phyloP scores from a whole-genome alignment of 2,329 filamentous ascomycete genomes.

The Passalora sequoiae region DNA sequence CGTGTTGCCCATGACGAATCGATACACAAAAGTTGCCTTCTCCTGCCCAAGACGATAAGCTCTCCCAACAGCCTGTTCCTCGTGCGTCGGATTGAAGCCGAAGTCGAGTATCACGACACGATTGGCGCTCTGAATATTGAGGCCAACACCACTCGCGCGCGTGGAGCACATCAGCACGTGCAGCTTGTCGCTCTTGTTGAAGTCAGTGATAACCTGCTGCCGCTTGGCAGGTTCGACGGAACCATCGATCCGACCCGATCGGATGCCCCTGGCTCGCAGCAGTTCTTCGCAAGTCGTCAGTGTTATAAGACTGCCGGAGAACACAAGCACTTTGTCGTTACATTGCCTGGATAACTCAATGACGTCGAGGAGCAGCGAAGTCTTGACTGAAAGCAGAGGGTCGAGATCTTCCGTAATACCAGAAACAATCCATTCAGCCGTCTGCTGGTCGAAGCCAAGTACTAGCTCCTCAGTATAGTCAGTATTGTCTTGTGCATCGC shows the following conservation, averaged over 20 bases:
- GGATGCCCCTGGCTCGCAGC: slow-evolving; percentile 47
- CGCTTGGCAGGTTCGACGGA: slow-evolving; percentile 52
- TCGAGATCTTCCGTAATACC: slow-evolving; percentile 39
- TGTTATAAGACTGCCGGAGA: slow-evolving; percentile 66
- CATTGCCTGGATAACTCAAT: slow-evolving; percentile 57
- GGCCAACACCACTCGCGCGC: slow-evolving; percentile 70
- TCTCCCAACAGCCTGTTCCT: slow-evolving; percentile 81
- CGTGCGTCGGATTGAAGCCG: slow-evolving; percentile 71
- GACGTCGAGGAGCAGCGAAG: slow-evolving; percentile 62
- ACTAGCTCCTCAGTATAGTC: slow-evolving; percentile 29
- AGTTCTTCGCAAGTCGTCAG: slow-evolving; percentile 63
- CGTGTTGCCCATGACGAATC: slow-evolving; percentile 70
- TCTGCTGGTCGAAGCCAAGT: slow-evolving; percentile 34
- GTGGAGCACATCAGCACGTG: slow-evolving; percentile 76
- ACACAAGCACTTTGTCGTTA: slow-evolving; percentile 73
- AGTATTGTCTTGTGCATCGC: slow-evolving; percentile 18
- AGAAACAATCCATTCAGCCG: slow-evolving; percentile 35
- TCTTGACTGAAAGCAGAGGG: slow-evolving; percentile 61
- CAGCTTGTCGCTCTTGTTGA: slow-evolving; percentile 54
- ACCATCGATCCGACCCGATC: slow-evolving; percentile 62
- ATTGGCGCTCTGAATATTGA: slow-evolving; percentile 81
- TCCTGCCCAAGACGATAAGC: slow-evolving; percentile 79
- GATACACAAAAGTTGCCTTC: slow-evolving; percentile 80
- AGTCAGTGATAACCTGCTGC: slow-evolving; percentile 60
- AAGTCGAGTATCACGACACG: slow-evolving; percentile 84